These are phyloP conservation scores for Syzygium malaccense DNA, from an alignment of 441 rosid species.

Conservation along the genomic window DNA sequence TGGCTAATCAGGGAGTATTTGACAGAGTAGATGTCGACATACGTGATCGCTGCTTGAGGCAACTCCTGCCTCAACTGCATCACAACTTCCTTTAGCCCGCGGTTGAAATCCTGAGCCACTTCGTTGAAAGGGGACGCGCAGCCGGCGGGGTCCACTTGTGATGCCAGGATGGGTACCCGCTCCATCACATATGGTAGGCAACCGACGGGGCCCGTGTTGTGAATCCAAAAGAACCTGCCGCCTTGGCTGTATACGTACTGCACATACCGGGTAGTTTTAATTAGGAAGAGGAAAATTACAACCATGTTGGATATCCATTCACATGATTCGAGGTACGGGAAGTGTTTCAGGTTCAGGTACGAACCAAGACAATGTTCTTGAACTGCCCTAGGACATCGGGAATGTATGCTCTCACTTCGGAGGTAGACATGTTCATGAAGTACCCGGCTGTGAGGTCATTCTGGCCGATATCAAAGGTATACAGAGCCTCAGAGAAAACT, in stretches of 20 bases:
- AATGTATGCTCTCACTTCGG: slow-evolving; percentile 52
- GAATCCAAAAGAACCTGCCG: slow-evolving; percentile 69
- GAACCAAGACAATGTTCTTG: slow-evolving; percentile 40
- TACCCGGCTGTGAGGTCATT: slow-evolving; percentile 66
- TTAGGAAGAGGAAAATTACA: background rate
- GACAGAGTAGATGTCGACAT: slow-evolving; percentile 38
- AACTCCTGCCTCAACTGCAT: slow-evolving; percentile 29
- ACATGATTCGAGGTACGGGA: background rate
- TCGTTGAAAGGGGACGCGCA: slow-evolving; percentile 53
- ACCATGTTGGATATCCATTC: background rate
- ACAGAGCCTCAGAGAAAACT: slow-evolving; percentile 46
- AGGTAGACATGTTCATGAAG: slow-evolving; percentile 44
- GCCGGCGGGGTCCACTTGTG: slow-evolving; percentile 40
- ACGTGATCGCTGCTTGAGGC: slow-evolving; percentile 27
- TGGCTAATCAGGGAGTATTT: slow-evolving; percentile 32
- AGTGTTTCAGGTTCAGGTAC: background rate
- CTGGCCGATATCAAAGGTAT: slow-evolving; percentile 76
- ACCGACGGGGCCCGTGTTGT: slow-evolving; percentile 70
- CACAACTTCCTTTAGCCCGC: slow-evolving; percentile 18
- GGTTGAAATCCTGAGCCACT: slow-evolving; percentile 40
- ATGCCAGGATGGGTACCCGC: slow-evolving; percentile 26
- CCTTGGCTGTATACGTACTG: slow-evolving; percentile 45
- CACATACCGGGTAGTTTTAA: background rate
- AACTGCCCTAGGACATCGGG: slow-evolving; percentile 43
- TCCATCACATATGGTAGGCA: slow-evolving; percentile 54